These are phyloP conservation scores for Cicer cuneatum DNA, from an alignment of 306 rosid species.

Conservation along the genomic window DNA sequence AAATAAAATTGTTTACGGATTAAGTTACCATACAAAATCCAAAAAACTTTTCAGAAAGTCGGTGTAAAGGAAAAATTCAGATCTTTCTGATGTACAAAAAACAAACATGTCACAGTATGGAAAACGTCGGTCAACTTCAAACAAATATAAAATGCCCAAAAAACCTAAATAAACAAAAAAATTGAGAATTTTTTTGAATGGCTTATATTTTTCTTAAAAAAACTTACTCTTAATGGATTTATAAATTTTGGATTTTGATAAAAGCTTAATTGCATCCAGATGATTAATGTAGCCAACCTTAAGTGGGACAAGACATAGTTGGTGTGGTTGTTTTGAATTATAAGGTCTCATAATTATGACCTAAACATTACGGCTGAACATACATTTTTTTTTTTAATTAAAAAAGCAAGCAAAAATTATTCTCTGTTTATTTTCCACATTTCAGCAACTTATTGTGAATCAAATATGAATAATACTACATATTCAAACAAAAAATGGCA, in stretches of 20 bases:
- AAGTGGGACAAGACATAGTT: background rate
- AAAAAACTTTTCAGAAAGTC: background rate
- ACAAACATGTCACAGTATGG: background rate
- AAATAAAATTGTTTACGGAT: conserved; percentile 9
- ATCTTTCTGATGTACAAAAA: conserved; percentile 10
- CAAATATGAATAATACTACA: background rate
- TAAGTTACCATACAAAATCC: background rate
- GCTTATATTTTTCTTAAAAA: background rate
- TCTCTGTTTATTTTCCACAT: background rate
- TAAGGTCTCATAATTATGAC: background rate
- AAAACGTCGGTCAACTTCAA: conserved; percentile 19
- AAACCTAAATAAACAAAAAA: background rate
- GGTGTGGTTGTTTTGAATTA: background rate
- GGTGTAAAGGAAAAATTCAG: conserved; percentile 9
- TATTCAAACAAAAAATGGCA: background rate
- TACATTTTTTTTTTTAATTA: background rate
- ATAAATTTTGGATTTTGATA: background rate
- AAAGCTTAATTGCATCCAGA: conserved; percentile 7
- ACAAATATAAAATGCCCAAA: background rate
- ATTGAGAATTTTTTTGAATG: background rate
- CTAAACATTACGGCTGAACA: background rate
- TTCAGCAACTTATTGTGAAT: conserved; percentile 3
- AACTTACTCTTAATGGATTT: background rate
- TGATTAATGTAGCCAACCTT: background rate
- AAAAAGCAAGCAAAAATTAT: conserved; percentile 9